phyloP scores from a whole-genome alignment of 2,329 filamentous ascomycete species.

The Pseudogymnoascus sp. region DNA sequence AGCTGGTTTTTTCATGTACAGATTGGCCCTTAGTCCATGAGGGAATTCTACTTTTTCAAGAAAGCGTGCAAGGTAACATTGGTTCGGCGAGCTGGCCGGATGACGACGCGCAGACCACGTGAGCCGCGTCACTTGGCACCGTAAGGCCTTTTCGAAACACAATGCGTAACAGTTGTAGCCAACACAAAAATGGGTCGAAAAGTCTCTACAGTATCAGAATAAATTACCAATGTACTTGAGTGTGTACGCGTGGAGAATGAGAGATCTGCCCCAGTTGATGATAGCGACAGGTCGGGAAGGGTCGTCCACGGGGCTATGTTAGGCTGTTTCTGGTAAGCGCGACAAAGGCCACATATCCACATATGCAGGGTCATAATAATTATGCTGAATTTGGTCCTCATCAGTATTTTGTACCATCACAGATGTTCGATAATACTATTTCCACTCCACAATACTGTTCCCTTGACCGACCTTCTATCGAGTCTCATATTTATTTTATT shows the following conservation, averaged over 20 bases:
- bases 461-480: too few relatives aligned
- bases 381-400: background rate
- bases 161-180: background rate
- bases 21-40: background rate
- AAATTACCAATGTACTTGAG: background rate
- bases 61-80: background rate
- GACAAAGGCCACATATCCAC: background rate
- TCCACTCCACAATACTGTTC: too few relatives aligned
- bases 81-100: background rate
- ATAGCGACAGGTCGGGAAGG: background rate
- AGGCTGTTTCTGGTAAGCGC: background rate
- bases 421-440: background rate
- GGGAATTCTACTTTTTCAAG: background rate
- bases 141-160: background rate
- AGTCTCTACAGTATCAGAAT: background rate
- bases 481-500: too few relatives aligned
- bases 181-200: background rate
- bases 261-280: background rate
- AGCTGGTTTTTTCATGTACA: background rate
- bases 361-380: background rate
- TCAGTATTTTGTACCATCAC: background rate
- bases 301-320: background rate
- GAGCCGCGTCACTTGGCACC: background rate
- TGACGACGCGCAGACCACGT: constrained; percentile 3
- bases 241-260: background rate